A percentile compares a stretch with the other conserved stretches of the same genome.
These are phyloP conservation scores for Arachis hypogaea DNA, from an alignment of 306 rosid species.

Conservation along the genomic window DNA sequence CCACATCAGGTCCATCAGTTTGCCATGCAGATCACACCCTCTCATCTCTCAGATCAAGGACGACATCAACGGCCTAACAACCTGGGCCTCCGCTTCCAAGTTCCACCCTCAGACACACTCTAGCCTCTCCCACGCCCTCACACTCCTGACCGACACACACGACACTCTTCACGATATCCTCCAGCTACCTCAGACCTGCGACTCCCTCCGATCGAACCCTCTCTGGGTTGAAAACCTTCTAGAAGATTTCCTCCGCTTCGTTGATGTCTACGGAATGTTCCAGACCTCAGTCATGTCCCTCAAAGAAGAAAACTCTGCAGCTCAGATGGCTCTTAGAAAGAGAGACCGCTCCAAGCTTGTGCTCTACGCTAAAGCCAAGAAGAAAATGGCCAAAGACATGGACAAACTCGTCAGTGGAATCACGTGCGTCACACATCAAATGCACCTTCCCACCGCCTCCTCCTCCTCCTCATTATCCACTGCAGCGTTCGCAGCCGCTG, in stretches of 20 bases:
- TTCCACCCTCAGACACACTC: constrained; percentile 42
- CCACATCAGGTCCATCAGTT: constrained; percentile 85
- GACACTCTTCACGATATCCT: constrained; percentile 67
- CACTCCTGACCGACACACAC: constrained; percentile 58
- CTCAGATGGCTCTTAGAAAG: constrained; percentile 70
- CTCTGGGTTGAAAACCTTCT: constrained; percentile 65
- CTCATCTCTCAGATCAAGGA: constrained; percentile 73
- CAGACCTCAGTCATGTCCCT: constrained; percentile 56
- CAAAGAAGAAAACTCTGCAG: constrained; percentile 67
- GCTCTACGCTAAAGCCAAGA: constrained; percentile 51
- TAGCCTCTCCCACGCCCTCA: constrained; percentile 58
- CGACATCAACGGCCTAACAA: constrained; percentile 49
- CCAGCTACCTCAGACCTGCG: constrained; percentile 77
- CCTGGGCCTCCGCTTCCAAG: constrained; percentile 45
- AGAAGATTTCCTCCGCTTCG: constrained; percentile 69
- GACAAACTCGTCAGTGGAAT: constrained; percentile 54
- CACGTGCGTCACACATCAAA: constrained; percentile 31
- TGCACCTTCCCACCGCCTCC: constrained; percentile 4
- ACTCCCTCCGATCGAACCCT: constrained; percentile 65
- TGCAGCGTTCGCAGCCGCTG: constrained; percentile 21
- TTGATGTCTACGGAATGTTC: constrained; percentile 78
- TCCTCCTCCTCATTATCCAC: too few species aligned
- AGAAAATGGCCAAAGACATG: constrained; percentile 55
- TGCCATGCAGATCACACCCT: constrained; percentile 90
- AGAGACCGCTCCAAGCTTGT: constrained; percentile 53